phyloP scores from a whole-genome alignment of 768 basidiomycete genomes.

The Mycena metata region DNA sequence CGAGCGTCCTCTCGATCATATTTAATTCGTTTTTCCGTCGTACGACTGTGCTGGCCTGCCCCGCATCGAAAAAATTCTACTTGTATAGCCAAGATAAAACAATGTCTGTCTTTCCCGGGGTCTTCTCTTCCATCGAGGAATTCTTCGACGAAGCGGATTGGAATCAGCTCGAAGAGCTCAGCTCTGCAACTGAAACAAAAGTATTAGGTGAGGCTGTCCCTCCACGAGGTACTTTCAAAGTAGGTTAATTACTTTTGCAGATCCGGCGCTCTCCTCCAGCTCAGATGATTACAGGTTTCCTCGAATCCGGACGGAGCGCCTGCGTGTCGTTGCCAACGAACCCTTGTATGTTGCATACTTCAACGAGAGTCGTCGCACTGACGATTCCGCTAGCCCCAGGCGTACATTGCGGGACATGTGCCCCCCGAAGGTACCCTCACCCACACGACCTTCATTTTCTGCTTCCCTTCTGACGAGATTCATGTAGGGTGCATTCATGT shows the following conservation, averaged over 20 bases:
- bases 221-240: neutral
- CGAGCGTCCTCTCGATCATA: constrained; percentile 2
- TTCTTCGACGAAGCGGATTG: constrained; percentile 23
- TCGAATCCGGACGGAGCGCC: neutral
- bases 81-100: neutral
- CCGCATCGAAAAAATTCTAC: neutral
- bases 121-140: constrained; percentile 10
- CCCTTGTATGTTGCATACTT: neutral
- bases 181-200: neutral
- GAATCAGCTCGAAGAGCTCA: constrained; percentile 8
- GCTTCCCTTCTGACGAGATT: too few species aligned
- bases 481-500: constrained; percentile 9
- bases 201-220: neutral
- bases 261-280: too few species aligned
- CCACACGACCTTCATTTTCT: neutral
- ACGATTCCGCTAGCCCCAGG: neutral
- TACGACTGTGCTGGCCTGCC: constrained; percentile 6
- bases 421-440: constrained; percentile 8
- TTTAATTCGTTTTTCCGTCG: neutral
- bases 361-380: neutral
- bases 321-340: constrained; percentile 3
- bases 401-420: constrained; percentile 18
- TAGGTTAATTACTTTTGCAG: too few species aligned
- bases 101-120: neutral
- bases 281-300: constrained; percentile 5